Base-by-base conservation (phyloP, 2,329 filamentous ascomycete genomes). In the Colletotrichum camelliae region DNA sequence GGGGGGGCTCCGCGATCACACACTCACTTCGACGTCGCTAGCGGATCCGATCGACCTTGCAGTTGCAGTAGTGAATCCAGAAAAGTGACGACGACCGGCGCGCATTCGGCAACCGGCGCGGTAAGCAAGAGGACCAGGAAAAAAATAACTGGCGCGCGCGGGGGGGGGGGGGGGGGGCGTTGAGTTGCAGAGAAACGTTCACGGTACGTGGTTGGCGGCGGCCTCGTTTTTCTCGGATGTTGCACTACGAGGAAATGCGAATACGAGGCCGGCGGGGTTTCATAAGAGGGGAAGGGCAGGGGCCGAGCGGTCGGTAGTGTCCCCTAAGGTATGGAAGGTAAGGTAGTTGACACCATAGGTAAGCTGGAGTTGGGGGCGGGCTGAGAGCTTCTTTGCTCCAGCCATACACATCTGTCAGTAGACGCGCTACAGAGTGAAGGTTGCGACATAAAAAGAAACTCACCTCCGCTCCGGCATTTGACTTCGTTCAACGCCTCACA, bases 151-250 rank as follows among this genome's bases (percentile, higher is more conserved):
- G 60, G 60, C 57, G 37, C 55, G 58, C 31, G 12, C 16, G 33
- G 35, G 35, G 48, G 48, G 33, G 67, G 21, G 21, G 21, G 21
- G 21, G 21, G 21, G 21, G 21, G 21, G 55, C 62, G 31, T 55
- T 57, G 64, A 72, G 65, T 55, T 67, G 73, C 62, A 68, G 73
- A 70, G 70, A 76, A 66, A 69, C 64, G 48, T 64, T 60, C 70
- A 35, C 21, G 64, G 58, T 31, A 60, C 35, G 70, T 73, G 70
- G 74, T 76, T 76, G 74, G 65, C 74, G 64, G 74, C 64, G 33
- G 15, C 33, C 74, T 76, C 74, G 74, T 74, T 76, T 73, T 74
- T 69, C 64, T 76, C 70, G 74, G 74, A 76, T 74, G 65, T n/a
- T 16, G 18, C 70, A 73, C 37, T 27, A 24, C 39, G 27, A 60